These are phyloP conservation scores for Phytomonas serpens DNA, from an alignment of 208 protist species.

Conservation along the genomic window DNA sequence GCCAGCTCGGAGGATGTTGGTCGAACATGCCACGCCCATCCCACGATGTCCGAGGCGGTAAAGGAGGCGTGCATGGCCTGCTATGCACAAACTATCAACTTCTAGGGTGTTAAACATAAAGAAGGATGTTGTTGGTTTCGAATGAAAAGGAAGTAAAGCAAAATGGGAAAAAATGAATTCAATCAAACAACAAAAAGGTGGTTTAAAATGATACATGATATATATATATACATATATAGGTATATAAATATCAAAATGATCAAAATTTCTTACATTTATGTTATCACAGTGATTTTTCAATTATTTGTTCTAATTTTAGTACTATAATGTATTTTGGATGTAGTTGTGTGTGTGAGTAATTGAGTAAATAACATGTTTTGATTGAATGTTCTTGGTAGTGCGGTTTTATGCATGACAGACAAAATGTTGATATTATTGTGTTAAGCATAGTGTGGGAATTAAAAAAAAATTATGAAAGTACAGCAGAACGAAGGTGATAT, in stretches of 20 bases:
- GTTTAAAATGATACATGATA: not conserved
- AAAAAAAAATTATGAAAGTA: not conserved
- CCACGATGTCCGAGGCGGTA: slow-evolving; percentile 97
- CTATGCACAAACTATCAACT: slow-evolving; percentile 97
- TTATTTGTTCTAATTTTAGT: not conserved
- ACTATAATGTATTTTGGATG: not conserved
- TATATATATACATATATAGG: slow-evolving; percentile 4
- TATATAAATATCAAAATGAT: slow-evolving; percentile 8
- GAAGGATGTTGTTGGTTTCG: not conserved
- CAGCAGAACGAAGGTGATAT: not conserved
- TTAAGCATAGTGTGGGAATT: not conserved
- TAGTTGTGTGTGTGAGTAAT: not conserved
- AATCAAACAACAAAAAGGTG: not conserved
- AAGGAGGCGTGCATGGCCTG: slow-evolving; percentile 98
- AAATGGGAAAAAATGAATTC: not conserved
- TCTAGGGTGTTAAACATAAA: slow-evolving; percentile 54
- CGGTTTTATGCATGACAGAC: not conserved
- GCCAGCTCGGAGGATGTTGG: slow-evolving; percentile 96
- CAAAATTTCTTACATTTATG: not conserved
- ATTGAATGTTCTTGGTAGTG: not conserved
- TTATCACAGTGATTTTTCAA: not conserved
- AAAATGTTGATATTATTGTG: not conserved
- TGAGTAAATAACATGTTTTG: not conserved
- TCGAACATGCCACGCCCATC: slow-evolving; percentile 98
- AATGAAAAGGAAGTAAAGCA: not conserved